Evolutionary conservation across 1,284 basidiomycete genomes (phyloP), one percentile per base, ranked within the genome.

Genomic region (Moniliophthora roreri): DNA sequence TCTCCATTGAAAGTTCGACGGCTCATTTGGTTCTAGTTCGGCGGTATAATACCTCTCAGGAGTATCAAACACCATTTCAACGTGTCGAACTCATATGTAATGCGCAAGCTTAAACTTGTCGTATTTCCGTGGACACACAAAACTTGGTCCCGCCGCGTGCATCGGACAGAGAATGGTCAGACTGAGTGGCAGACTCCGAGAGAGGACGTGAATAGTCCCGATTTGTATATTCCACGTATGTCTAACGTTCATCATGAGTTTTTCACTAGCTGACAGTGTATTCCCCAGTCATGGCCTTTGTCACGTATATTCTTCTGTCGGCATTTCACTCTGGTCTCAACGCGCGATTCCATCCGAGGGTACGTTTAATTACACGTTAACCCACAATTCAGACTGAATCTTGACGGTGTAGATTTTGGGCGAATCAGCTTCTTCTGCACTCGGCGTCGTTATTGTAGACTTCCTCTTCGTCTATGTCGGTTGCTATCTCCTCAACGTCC

Each of bases 51-150:
- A 57, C 93, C 93, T 1, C 73, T 89, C 15, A 79, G 85, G 13
- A 79, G 87, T 37, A 78, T 98, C 54, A 98, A 98, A 67, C 89
- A 95, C 65, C 91, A 94, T 64, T 98, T 98, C 73, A 95, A 98
- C 67, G 97, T 99, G 13, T 95, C 93, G 20, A 98, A 98, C 69
- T 89, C 87, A 1, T 99, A 99, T 67, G 96, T 99, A 44, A 85
- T 98, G 35, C 82, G 84, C 65, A 99, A 99, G 69, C 76, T 99
- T 3, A 83, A 84, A 15, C 77, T 99, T 23, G 78, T 99, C n/a
- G 76, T 98, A 39, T 98, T 98, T 63, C 97, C 97, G 0, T 99
- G 97, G 97, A 74, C 87, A 39, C 95, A 99, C 66, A 85, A 81
- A 56, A 87, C 91, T 0, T 93, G 91, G 88, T 79, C 84, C 1